Conservation (phyloP, 352 stramenopile genomes). For the Phytophthora pistaciae region DNA sequence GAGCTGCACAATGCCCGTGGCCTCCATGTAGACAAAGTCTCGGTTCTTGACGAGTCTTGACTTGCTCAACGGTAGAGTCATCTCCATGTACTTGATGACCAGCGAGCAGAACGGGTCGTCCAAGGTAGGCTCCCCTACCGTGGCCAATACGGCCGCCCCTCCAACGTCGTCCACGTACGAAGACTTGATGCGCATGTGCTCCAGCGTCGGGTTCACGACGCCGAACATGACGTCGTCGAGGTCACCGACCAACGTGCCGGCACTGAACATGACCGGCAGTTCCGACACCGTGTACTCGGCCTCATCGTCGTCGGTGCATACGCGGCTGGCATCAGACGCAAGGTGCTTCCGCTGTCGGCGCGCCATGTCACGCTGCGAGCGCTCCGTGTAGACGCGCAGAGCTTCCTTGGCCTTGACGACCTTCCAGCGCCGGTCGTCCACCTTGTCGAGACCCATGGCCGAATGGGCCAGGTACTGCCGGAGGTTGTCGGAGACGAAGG, state of each 20-base stretch:
- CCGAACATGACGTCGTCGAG: conserved; percentile 58
- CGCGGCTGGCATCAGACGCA: conserved; percentile 7
- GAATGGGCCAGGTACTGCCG: conserved; percentile 50
- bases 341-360: conserved; percentile 21
- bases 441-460: conserved; percentile 30
- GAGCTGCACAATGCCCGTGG: conserved; percentile 51
- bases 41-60: conserved; percentile 44
- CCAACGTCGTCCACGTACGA: conserved; percentile 56
- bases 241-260: conserved; percentile 36
- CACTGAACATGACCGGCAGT: conserved; percentile 38
- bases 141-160: conserved; percentile 49
- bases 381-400: conserved; percentile 38
- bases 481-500: conserved; percentile 44
- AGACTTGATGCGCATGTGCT: conserved; percentile 50
- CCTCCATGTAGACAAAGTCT: conserved; percentile 61
- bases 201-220: conserved; percentile 39
- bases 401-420: conserved; percentile 42
- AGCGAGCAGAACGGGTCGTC: conserved; percentile 63
- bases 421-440: conserved; percentile 46
- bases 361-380: conserved; percentile 35
- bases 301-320: conserved; percentile 12
- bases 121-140: conserved; percentile 46
- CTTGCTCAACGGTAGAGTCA: conserved; percentile 34
- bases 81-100: conserved; percentile 49
- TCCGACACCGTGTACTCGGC: conserved; percentile 25